Base-by-base conservation (phyloP, 345 rosid genomes). In the Murraya paniculata region DNA sequence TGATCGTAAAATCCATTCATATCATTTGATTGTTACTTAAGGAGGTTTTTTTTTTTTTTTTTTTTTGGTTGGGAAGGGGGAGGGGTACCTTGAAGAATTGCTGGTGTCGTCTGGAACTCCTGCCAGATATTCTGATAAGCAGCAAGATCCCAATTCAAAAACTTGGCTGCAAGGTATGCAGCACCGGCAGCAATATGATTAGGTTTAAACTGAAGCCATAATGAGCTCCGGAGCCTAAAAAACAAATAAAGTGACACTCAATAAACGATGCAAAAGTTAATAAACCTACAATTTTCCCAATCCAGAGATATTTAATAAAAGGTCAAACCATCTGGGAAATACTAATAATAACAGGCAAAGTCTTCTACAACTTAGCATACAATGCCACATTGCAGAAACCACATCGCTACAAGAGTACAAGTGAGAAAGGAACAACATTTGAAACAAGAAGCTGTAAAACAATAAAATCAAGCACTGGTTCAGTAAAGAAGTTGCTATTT, bases 121-220 rank as follows among this genome's bases (percentile, higher is more conserved):
- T 79, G 88, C 94, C 94, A 90, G 78, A 92, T 81, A 82, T 83
- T 84, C 38, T 84, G 92, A 78, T 87, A 80, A 56, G 81, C 75
- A 24, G 90, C 81, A 72, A 90, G 90, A 78, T 92, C 88, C 79
- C 87, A 67, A 67, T 85, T 89, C 64, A 92, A 82, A 57, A 87
- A 84, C 84, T 85, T 88, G 55, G 93, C 91, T 10, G 94, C 97
- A 73, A 92, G 92, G 81, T 80, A 89, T 14, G 91, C 93, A 79
- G 93, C 97, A 83, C 94, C 97, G 13, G 92, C 97, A 61, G 97
- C 97, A 83, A 92, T 92, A 31, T 92, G 93, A 75, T 87, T 89
- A 58, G 97, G 94, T 75, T 89, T 88, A 83, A 90, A 92, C 80
- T 89, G 97, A 77, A 92, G 93, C 97, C 97, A 92, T 64, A 90